Conservation (phyloP, 164 flowering plant species). For the Chimonanthus praecox region DNA sequence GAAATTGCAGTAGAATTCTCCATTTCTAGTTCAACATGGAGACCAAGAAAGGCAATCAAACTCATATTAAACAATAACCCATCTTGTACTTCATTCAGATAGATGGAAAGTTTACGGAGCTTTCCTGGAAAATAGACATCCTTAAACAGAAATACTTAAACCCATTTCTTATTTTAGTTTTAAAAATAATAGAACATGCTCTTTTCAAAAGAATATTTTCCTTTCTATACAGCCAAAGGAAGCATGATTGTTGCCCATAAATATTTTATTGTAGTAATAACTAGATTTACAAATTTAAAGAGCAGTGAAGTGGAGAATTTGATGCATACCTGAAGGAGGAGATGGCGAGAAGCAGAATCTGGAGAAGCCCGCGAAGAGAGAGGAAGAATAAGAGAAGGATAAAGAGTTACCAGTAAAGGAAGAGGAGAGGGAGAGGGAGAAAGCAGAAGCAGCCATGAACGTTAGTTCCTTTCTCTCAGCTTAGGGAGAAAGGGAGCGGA, state of each 20-base stretch:
- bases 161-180: neutral
- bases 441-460: neutral
- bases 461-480: neutral
- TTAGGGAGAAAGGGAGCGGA: neutral
- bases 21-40: too few species aligned
- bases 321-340: neutral
- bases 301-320: neutral
- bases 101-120: too few species aligned
- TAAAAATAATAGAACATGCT: neutral
- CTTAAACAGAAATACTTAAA: too few species aligned
- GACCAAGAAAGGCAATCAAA: too few species aligned
- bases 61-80: too few species aligned
- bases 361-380: neutral
- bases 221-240: neutral
- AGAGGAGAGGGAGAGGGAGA: constrained; percentile 1
- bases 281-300: neutral
- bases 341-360: neutral
- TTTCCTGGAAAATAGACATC: too few species aligned
- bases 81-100: too few species aligned
- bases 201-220: neutral
- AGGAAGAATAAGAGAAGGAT: neutral
- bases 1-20: too few species aligned
- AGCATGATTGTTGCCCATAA: neutral
- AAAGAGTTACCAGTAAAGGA: neutral
- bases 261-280: neutral